Base-by-base conservation (phyloP, 441 rosid species). In the Kokia cookei region DNA sequence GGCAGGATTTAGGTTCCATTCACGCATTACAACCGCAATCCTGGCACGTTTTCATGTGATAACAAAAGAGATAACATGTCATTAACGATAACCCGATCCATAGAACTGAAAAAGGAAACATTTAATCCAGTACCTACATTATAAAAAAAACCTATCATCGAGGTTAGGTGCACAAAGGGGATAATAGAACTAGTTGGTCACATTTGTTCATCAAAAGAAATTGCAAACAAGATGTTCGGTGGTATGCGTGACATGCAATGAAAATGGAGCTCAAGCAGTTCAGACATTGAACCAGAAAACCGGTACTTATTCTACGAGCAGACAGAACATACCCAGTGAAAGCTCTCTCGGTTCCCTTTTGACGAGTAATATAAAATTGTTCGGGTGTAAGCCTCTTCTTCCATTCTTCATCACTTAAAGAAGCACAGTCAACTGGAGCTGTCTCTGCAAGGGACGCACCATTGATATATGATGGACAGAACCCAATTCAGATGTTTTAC, bases 331-430 rank as follows among this genome's bases (percentile, higher is more conserved):
- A 94, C 98, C 97, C 97, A 13, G 88, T 83, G 81, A 94, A 94
- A 53, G 98, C 97, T 84, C 93, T 84, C 81, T 94, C 98, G 1
- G 97, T 94, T 5, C 98, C 97, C 69, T 94, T 92, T 42, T 89
- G 89, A 40, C 97, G 87, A 19, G 98, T 85, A 67, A 92, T 48
- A 76, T 89, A 86, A 74, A 83, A 91, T 68, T 94, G 97, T 76
- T 92, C 90, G 0, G 77, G 73, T 61, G 91, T 84, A 7, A 94
- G 98, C 72, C 78, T 78, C 81, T 82, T 86, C 88, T 92, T 92
- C 98, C 89, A 88, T 65, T 94, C 97, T 26, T 73, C 89, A 69
- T 88, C 85, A 45, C 86, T 85, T 70, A 84, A 58, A 29, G 94
- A 77, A 22, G 82, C 58, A 79, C 69, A 77, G 17, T 85, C 84